These are phyloP conservation scores for Beauveria asiatica DNA, from an alignment of 2,329 filamentous ascomycete genomes.

Conservation along the genomic window DNA sequence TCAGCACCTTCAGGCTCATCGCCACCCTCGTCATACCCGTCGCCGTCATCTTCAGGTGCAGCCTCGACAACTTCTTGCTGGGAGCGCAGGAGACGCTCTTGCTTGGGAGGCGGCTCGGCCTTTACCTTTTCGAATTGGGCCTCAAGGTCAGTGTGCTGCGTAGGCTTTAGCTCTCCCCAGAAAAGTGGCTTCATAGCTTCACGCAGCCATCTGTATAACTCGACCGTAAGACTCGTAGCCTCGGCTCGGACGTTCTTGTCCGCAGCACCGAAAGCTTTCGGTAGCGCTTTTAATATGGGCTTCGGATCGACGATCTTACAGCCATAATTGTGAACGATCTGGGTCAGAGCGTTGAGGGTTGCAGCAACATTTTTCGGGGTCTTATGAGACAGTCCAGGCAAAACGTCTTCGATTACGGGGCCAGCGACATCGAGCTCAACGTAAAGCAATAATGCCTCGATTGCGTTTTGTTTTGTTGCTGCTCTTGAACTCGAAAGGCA, in stretches of 20 bases:
- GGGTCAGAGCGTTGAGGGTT: slow-evolving; percentile 65
- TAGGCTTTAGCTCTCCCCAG: slow-evolving; percentile 89
- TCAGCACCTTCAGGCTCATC: slow-evolving; percentile 46
- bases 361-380: slow-evolving; percentile 76
- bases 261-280: slow-evolving; percentile 88
- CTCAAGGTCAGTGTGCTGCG: slow-evolving; percentile 90
- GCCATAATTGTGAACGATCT: slow-evolving; percentile 88
- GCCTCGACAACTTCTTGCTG: slow-evolving; percentile 77
- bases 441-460: slow-evolving; percentile 81
- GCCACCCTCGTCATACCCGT: slow-evolving; percentile 48
- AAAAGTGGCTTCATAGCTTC: slow-evolving; percentile 98
- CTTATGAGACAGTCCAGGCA: slow-evolving; percentile 78
- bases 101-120: slow-evolving; percentile 76
- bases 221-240: slow-evolving; percentile 81
- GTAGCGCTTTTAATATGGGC: slow-evolving; percentile 75
- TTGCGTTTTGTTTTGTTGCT: slow-evolving; percentile 75
- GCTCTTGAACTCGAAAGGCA: slow-evolving; percentile 80
- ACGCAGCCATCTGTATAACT: slow-evolving; percentile 92
- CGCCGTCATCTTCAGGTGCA: slow-evolving; percentile 50
- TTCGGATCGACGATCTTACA: slow-evolving; percentile 93
- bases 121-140: slow-evolving; percentile 92
- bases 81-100: slow-evolving; percentile 77
- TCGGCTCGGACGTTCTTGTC: slow-evolving; percentile 98
- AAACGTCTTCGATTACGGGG: slow-evolving; percentile 81
- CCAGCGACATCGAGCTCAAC: slow-evolving; percentile 81